Evolutionary conservation across 352 stramenopile genomes (phyloP).

Genomic region (Globisporangium echinulatum): DNA sequence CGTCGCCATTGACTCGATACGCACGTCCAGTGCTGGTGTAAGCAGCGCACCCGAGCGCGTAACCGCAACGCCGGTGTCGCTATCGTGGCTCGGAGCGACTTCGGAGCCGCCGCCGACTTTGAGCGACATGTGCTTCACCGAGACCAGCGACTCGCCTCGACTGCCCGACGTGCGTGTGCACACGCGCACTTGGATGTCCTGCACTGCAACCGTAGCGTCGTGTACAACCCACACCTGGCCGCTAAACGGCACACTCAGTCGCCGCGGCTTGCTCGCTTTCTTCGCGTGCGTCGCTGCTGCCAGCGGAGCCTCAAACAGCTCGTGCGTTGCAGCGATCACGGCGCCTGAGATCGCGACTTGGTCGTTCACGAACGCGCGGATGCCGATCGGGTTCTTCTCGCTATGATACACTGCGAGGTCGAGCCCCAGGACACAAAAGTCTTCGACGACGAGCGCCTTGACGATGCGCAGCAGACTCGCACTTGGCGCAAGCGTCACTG

Average conservation of each 20-base stretch:
- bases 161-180: constrained; percentile 61
- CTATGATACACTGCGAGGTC: constrained; percentile 69
- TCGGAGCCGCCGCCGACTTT: constrained; percentile 39
- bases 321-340: constrained; percentile 24
- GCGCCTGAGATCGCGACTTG: constrained; percentile 39
- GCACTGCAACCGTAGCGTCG: constrained; percentile 36
- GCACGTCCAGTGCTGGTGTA: not conserved
- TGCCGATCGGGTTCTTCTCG: constrained; percentile 51
- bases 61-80: not conserved
- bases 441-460: constrained; percentile 37
- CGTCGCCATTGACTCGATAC: not conserved
- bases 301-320: constrained; percentile 15
- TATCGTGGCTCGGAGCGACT: constrained; percentile 20
- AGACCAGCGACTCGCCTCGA: constrained; percentile 55
- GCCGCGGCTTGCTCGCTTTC: constrained; percentile 9
- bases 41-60: not conserved
- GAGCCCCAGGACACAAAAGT: constrained; percentile 55
- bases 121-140: constrained; percentile 42
- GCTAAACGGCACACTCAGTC: constrained; percentile 19
- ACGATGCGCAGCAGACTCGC: constrained; percentile 25
- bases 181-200: constrained; percentile 56
- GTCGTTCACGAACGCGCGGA: constrained; percentile 68
- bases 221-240: constrained; percentile 33
- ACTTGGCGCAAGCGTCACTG: not conserved
- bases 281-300: not conserved